Evolutionary conservation across 2,329 filamentous ascomycete species (phyloP), one percentile per base, ranked within the genome.

Genomic region (Amauroascus niger): DNA sequence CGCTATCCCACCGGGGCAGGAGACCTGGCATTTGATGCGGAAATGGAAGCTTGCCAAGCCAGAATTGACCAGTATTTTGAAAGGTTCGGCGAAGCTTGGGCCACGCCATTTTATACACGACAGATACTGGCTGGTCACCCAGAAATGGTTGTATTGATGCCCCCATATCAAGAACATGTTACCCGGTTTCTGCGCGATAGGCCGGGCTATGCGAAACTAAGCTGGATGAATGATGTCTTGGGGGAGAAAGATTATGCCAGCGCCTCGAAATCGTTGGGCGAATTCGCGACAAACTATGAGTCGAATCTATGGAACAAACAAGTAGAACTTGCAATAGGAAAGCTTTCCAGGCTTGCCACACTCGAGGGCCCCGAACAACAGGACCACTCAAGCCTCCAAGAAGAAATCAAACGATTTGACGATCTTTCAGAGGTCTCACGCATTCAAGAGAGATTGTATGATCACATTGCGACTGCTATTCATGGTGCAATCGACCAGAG

Each of bases 161-260:
- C 55, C 76, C 83, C 82, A 53, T 86, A 90, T 62, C 82, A 82
- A 59, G 72, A 79, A 49, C 84, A 82, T 63, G 79, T 95, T 53
- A 95, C 88, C 0, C 76, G 77, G 49, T 98, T 89, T 63, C 76
- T 98, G 46, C 81, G 87, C 40, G 83, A 80, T 53, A 80, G 83
- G 58, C 79, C 82, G 0, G 78, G 83, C 57, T 81, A 88, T 57
- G 83, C 84, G 26, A 88, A 88, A 62, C 77, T 98, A 43, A 83
- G 84, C 47, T 98, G 93, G 93, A 95, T 98, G 71, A 94, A 98
- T 66, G 90, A 97, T 65, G 79, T 97, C 6, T 77, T 83, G 56
- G 78, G 80, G 22, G 87, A 93, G 65, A 77, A 82, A 55, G 82
- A 95, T 62, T 88, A 88, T 58, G 75, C 80, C 11, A 79, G 81